Conservation (phyloP, 2,329 filamentous ascomycete species). For the Neonectria sp. region DNA sequence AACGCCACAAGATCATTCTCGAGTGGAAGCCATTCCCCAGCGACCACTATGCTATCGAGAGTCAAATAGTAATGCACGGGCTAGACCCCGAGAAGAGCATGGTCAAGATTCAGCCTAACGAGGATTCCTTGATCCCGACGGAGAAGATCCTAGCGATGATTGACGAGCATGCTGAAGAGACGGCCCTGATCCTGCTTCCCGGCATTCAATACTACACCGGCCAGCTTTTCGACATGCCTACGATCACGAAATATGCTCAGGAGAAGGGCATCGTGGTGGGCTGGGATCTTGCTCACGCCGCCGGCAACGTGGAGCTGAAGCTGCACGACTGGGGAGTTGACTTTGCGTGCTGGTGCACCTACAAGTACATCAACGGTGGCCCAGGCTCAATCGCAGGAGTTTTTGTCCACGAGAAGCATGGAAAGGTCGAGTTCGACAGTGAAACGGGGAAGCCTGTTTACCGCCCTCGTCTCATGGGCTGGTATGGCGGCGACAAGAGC, state of each 20-base stretch:
- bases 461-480: conserved; percentile 80
- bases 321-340: conserved; percentile 94
- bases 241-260: conserved; percentile 84
- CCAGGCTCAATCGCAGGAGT: conserved; percentile 85
- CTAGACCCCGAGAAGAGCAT: conserved; percentile 77
- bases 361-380: conserved; percentile 93
- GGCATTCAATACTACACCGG: conserved; percentile 95
- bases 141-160: conserved; percentile 81
- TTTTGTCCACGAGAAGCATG: conserved; percentile 85
- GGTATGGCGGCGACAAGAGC: conserved; percentile 88
- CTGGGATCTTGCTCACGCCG: conserved; percentile 92
- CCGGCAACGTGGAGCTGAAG: conserved; percentile 83
- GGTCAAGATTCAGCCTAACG: conserved; percentile 79
- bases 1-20: conserved; percentile 84
- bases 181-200: conserved; percentile 84
- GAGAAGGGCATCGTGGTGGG: conserved; percentile 80
- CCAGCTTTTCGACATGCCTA: conserved; percentile 86
- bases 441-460: conserved; percentile 61
- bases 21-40: conserved; percentile 93
- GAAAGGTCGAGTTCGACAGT: conserved; percentile 63
- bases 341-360: conserved; percentile 93
- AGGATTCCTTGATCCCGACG: conserved; percentile 75
- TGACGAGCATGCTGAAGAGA: conserved; percentile 79
- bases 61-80: conserved; percentile 81
- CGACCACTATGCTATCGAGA: conserved; percentile 88